Percentiles rank a stretch among this genome's conserved stretches.
phyloP scores from a whole-genome alignment of 75 land plant species.

The Pseudotsuga menziesii region DNA sequence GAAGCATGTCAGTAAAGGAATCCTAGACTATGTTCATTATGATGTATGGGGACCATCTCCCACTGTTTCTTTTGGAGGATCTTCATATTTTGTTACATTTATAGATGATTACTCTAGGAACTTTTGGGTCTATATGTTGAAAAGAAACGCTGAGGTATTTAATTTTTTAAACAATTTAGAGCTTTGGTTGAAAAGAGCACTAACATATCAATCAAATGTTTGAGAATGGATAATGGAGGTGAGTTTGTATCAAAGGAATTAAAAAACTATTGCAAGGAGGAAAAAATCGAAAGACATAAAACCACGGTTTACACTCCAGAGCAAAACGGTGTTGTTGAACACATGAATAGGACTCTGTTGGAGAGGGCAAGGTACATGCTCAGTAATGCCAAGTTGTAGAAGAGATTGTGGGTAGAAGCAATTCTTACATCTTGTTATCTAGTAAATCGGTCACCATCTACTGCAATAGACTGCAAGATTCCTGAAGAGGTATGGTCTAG shows the following conservation, averaged over 20 bases:
- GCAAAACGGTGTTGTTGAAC: neutral
- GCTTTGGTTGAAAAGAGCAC: neutral
- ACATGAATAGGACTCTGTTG: neutral
- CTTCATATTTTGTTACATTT: neutral
- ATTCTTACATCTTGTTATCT: neutral
- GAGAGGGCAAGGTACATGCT: neutral
- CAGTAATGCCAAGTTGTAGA: neutral
- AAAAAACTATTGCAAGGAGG: neutral
- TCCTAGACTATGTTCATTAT: neutral
- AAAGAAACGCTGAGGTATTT: neutral
- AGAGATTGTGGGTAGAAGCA: neutral
- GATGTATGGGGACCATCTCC: neutral
- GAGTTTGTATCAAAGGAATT: neutral
- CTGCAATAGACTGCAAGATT: neutral
- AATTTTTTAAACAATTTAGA: neutral
- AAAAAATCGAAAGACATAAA: neutral
- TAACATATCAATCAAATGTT: neutral
- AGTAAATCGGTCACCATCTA: neutral
- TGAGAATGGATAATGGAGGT: neutral
- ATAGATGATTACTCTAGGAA: neutral
- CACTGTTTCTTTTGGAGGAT: neutral
- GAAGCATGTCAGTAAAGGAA: neutral
- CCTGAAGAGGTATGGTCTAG: neutral
- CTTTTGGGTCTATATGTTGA: neutral
- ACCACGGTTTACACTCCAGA: neutral